Evolutionary conservation across 345 rosid genomes (phyloP), one percentile per base, ranked within the genome.

Genomic region (Syzygium aqueum): DNA sequence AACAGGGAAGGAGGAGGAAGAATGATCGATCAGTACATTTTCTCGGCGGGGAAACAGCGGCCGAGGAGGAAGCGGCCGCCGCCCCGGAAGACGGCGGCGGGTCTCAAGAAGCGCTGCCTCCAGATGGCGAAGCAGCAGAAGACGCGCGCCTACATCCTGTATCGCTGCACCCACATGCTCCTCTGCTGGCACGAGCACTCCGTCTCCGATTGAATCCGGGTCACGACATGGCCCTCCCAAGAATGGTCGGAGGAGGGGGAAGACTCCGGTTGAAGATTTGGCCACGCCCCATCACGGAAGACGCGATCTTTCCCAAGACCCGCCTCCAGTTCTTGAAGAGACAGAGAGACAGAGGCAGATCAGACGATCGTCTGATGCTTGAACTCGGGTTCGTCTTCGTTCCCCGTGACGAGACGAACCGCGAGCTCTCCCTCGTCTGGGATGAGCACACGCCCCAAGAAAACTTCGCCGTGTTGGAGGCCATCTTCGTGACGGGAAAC

Each of bases 161-260:
- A 94, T 21, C 97, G 98, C 16, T 97, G 98, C 91, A 87, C 94
- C 91, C 92, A 93, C 84, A 96, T 97, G 98, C 94, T 97, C 53
- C 90, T 97, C 17, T 96, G 97, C 40, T 97, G 98, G 98, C 43
- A 65, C 33, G 65, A 87, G 53, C 59, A 51, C 33, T 46, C 86
- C 30, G 22, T n/a, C 84, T 56, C 30, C 23, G 85, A 53, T 43
- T 52, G 85, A 51, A 0, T 11, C 16, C 46, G 46, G 46, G 46
- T 43, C 46, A 43, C 46, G 46, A 6, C 46, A 43, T 6, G 46
- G 46, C 6, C 46, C 46, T 19, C 80, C 80, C 80, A 0, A 2
- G 80, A 33, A 33, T 23, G 80, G 33, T 67, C 7, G 46, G 0
- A 15, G 23, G 25, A 43, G 37, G 46, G 46, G 46, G 46, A 43